Evolutionary conservation across 192 early-diverging fungal genomes (phyloP), one percentile per base, ranked within the genome.

Genomic region (Backusella psychrophila): DNA sequence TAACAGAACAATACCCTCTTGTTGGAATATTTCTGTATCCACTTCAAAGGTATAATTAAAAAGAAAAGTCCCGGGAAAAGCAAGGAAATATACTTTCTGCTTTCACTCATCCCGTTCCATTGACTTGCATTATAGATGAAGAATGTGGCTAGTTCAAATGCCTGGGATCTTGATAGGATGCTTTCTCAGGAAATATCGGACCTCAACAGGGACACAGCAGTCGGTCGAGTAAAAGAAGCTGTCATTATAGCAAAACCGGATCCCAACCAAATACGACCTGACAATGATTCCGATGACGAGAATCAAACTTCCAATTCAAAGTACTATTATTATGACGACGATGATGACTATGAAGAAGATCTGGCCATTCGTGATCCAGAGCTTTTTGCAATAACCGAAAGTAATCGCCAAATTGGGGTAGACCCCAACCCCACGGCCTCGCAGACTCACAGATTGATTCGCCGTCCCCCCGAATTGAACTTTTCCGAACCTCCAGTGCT

Each of bases 361-460:
- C 67, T 80, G 7, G 71, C 69, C 26, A 69, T 78, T 21, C 76
- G 67, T 6, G 80, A 81, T 72, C 76, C 76, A 59, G 76, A 78
- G 33, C 73, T 83, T 7, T 76, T 75, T 42, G 36, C 67, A 35
- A 83, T 77, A 66, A 83, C 82, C 9, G 82, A 83, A 52, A 68
- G 72, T 17, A 83, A 83, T 66, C 75, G 82, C 19, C 75, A 72
- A 15, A 83, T 83, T 53, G 63, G 38, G 14, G 44, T 75, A 23
- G 75, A 82, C 8, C 35, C 35, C 38, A 68, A 39, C 56, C 33
- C 39, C 12, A 71, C 17, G 33, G 68, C 44, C 9, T 35, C 66
- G 6, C 53, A 36, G 8, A 71, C 75, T 21, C 39, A 34, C n/a
- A 75, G 68, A 65, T 21, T 29, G 74, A 52, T 38, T 29, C 63